phyloP scores from a whole-genome alignment of 176 grass and related monocot genomes.

The Themeda triandra region DNA sequence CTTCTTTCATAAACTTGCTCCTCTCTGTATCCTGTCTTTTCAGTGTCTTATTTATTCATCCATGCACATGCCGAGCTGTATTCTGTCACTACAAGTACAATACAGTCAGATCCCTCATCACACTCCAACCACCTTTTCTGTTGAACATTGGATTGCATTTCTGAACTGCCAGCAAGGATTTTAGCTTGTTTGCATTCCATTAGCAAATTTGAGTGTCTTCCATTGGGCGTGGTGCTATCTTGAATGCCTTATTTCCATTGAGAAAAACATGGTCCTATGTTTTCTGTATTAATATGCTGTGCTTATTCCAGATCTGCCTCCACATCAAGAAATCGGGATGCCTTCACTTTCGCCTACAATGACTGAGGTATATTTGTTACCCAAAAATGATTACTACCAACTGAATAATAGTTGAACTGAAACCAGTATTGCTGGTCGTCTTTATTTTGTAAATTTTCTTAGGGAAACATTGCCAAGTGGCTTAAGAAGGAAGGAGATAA shows the following conservation, averaged over 20 bases:
- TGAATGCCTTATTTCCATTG: neutral
- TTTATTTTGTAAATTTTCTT: constrained; percentile 7
- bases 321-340: constrained; percentile 88
- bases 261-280: neutral
- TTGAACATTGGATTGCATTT: neutral
- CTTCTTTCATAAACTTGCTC: neutral
- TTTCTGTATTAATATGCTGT: constrained; percentile 14
- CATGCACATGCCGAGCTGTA: neutral
- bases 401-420: neutral
- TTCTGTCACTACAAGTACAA: neutral
- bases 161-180: neutral
- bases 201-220: neutral
- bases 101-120: neutral
- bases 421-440: neutral
- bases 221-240: neutral
- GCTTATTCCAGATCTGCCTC: constrained; percentile 66
- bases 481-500: constrained; percentile 97
- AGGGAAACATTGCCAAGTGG: constrained; percentile 98
- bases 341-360: constrained; percentile 96
- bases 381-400: neutral
- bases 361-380: constrained; percentile 72
- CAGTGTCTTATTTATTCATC: neutral
- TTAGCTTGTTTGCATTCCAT: constrained; percentile 3
- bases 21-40: neutral
- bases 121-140: neutral